A percentile compares a stretch with the other conserved stretches of the same genome.
These are phyloP conservation scores for Teratosphaeria nubilosa DNA, from an alignment of 2,329 filamentous ascomycete species.

Conservation along the genomic window DNA sequence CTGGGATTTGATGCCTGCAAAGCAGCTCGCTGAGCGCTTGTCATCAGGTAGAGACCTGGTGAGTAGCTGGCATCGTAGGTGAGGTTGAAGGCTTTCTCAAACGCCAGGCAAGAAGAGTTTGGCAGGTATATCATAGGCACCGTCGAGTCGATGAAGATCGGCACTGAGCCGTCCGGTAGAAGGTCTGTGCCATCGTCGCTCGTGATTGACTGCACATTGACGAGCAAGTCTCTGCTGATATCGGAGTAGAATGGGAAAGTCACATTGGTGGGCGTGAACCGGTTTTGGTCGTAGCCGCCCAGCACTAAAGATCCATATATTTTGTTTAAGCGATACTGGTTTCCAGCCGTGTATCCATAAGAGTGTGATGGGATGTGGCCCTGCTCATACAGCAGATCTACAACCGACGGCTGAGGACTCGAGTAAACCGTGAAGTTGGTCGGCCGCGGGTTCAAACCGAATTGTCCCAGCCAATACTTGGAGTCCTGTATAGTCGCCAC, in stretches of 20 bases:
- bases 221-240: conserved; percentile 23
- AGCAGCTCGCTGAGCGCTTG: conserved; percentile 19
- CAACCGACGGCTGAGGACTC: conserved; percentile 26
- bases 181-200: conserved; percentile 15
- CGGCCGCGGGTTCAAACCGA: conserved; percentile 26
- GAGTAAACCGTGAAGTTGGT: conserved; percentile 27
- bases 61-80: conserved; percentile 19
- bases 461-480: conserved; percentile 24
- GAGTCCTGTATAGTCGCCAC: conserved; percentile 19
- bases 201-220: conserved; percentile 23
- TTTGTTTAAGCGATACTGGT: conserved; percentile 25
- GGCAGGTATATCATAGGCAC: conserved; percentile 57
- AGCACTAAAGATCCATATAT: conserved; percentile 29
- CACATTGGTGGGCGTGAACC: conserved; percentile 20
- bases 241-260: conserved; percentile 23
- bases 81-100: conserved; percentile 28
- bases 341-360: conserved; percentile 30
- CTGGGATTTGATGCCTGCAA: conserved; percentile 19
- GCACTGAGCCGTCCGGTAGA: conserved; percentile 20
- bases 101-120: conserved; percentile 26
- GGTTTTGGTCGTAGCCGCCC: conserved; percentile 30
- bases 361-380: conserved; percentile 26
- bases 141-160: conserved; percentile 52
- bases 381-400: conserved; percentile 22
- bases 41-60: conserved; percentile 24